phyloP scores from a whole-genome alignment of 129 eudicot species.

The Rutidosis leptorrhynchoides region DNA sequence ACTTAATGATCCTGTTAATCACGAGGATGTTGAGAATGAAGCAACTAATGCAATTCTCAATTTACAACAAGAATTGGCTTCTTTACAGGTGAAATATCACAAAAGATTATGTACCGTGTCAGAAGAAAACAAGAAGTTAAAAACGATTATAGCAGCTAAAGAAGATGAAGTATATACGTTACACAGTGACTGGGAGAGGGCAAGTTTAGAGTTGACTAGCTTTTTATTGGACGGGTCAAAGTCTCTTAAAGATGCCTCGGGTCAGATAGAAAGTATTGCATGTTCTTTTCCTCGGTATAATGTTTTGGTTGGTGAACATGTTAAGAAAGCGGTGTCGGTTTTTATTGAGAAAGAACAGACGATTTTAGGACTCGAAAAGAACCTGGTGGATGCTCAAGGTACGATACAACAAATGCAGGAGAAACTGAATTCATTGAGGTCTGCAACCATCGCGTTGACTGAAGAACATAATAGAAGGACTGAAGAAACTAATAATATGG shows the following conservation, averaged over 20 bases:
- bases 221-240: constrained; percentile 73
- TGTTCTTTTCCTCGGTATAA: constrained; percentile 53
- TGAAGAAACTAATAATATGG: constrained; percentile 26
- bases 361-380: constrained; percentile 50
- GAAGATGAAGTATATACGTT: constrained; percentile 52
- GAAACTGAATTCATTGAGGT: constrained; percentile 56
- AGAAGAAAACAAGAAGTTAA: constrained; percentile 54
- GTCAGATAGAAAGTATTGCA: constrained; percentile 55
- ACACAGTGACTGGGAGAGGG: constrained; percentile 69
- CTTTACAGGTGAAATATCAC: constrained; percentile 61
- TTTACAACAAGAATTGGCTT: constrained; percentile 66
- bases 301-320: constrained; percentile 52
- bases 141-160: constrained; percentile 44
- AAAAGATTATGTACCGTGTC: constrained; percentile 40
- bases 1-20: constrained; percentile 41
- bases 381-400: constrained; percentile 61
- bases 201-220: constrained; percentile 70
- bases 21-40: constrained; percentile 62
- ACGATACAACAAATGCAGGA: constrained; percentile 57
- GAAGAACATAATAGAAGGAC: constrained; percentile 39
- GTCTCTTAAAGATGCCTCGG: constrained; percentile 65
- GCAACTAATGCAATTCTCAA: constrained; percentile 60
- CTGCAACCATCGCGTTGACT: constrained; percentile 72
- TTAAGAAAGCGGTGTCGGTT: constrained; percentile 58
- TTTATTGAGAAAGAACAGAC: constrained; percentile 68